Evolutionary conservation across 495 filamentous ascomycete species (phyloP).

Genomic region (Tuber microsphaerosporum): DNA sequence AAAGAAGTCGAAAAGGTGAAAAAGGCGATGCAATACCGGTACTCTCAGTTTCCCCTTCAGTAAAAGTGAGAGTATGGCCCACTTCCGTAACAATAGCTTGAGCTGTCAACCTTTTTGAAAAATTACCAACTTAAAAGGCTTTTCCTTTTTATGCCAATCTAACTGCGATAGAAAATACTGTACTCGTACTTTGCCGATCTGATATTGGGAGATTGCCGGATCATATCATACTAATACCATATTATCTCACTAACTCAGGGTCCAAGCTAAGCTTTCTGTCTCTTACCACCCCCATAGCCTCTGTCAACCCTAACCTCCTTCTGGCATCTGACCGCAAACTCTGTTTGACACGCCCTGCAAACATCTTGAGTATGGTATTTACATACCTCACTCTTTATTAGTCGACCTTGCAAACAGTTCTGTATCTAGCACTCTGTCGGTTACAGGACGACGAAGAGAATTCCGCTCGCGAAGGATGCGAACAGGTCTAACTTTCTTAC

Average conservation of each 20-base stretch:
- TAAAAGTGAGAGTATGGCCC: not conserved
- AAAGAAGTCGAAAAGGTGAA: not conserved
- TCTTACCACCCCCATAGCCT: not conserved
- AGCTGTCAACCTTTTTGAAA: not conserved
- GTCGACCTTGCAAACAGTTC: not conserved
- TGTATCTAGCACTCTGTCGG: not conserved
- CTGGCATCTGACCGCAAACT: not conserved
- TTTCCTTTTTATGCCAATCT: not conserved
- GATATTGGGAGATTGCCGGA: not conserved
- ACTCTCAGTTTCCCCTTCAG: not conserved
- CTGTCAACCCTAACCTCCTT: not conserved
- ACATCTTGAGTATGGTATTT: not conserved
- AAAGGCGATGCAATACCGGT: not conserved
- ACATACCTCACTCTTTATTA: not conserved
- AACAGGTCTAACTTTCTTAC: not conserved
- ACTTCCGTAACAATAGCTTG: not conserved
- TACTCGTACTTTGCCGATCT: not conserved
- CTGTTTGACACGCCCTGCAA: not conserved
- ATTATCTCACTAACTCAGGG: not conserved
- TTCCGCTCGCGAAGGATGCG: not conserved
- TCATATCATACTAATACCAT: no score
- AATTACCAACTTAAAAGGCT: not conserved
- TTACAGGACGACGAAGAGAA: not conserved
- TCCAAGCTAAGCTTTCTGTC: not conserved
- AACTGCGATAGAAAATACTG: not conserved